phyloP scores from a whole-genome alignment of 345 rosid species.

The Eucalyptus cloeziana region DNA sequence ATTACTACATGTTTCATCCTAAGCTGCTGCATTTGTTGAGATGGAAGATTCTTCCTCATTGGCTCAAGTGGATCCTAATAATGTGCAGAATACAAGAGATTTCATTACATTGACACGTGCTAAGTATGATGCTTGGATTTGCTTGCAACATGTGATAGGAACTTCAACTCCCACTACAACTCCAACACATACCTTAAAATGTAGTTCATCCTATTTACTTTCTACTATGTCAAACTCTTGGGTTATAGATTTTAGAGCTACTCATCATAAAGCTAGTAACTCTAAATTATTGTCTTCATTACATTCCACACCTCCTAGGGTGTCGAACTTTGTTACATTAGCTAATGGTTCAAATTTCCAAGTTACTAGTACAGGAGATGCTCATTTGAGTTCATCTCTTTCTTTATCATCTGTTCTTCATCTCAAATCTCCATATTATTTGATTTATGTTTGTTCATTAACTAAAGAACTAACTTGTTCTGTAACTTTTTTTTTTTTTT shows the following conservation, averaged over 20 bases:
- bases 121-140: not conserved
- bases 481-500: no score
- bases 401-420: not conserved
- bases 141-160: not conserved
- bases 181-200: not conserved
- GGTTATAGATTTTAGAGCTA: not conserved
- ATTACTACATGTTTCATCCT: not conserved
- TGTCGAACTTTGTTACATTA: not conserved
- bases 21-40: not conserved
- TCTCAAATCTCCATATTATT: not conserved
- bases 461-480: not conserved
- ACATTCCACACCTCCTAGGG: not conserved
- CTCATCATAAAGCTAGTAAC: not conserved
- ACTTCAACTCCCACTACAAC: not conserved
- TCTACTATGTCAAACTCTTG: not conserved
- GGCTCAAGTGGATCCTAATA: not conserved
- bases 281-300: not conserved
- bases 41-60: not conserved
- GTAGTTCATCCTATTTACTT: not conserved
- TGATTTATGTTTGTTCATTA: not conserved
- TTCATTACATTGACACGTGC: not conserved
- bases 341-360: not conserved
- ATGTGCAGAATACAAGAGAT: not conserved
- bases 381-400: not conserved
- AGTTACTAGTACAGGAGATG: not conserved